Base-by-base conservation (phyloP, 768 basidiomycete genomes). In the Boletales sp. region DNA sequence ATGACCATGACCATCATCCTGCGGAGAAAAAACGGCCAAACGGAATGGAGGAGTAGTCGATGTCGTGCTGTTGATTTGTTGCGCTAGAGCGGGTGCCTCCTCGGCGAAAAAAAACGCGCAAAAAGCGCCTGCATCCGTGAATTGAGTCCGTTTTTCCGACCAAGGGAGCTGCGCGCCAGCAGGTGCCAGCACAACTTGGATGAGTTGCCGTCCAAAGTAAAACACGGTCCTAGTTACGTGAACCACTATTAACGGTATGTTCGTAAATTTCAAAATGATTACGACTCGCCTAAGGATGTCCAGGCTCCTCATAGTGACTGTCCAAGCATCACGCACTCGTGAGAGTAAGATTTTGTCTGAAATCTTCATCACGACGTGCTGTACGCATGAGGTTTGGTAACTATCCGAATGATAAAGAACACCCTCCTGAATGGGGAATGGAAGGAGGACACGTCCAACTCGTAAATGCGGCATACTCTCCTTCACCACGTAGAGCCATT, bases 361-460 rank as follows among this genome's bases (percentile, higher is more conserved):
- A 43, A 70, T 57, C 13, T 56, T 53, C 48, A 76, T 49, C 4
- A 76, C 50, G 35, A 76, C 61, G 53, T 77, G 76, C 45, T 78
- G 76, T 11, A 78, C 73, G 55, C 74, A 77, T 46, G 75, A 65
- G 1, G 66, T 63, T 36, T 66, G 62, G 21, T 62, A 51, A n/a
- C 67, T 65, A 30, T 65, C 66, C 5, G 75, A 73, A 32, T 72
- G 68, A 43, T 72, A 69, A 43, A 78, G 57, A 15, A 78, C 71
- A 18, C 77, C 77, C 59, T 76, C 75, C 50, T 78, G 77, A 13
- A 77, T 64, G 17, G 75, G 64, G 45, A 77, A 74, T 27, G 77
- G 64, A 17, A 77, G 76, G 19, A 75, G 72, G 47, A 69, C 53
- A 12, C 42, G 47, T 32, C 40, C 52, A 9, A 66, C 40, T 14